phyloP scores from a whole-genome alignment of 139 green algal species.

The Closterium sp. region DNA sequence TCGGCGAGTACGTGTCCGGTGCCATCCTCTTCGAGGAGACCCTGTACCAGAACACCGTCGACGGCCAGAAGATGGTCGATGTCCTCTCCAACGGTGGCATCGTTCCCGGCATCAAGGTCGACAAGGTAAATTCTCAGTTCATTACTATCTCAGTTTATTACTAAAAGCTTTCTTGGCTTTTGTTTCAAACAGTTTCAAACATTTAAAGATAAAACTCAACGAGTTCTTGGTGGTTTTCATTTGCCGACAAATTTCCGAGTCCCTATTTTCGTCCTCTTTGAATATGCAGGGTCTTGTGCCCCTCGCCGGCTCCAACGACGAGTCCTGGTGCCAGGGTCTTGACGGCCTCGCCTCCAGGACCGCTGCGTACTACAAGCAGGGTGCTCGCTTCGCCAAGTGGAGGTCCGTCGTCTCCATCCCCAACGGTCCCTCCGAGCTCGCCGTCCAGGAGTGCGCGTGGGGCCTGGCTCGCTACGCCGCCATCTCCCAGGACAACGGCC shows the following conservation, averaged over 20 bases:
- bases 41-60: slow-evolving; percentile 88
- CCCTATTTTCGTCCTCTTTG: background rate
- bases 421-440: slow-evolving; percentile 72
- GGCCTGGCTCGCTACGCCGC: slow-evolving; percentile 96
- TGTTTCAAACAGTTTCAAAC: too few relatives aligned
- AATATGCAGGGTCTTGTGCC: slow-evolving; percentile 87
- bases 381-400: slow-evolving; percentile 97
- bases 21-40: slow-evolving; percentile 99
- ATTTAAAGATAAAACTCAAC: background rate
- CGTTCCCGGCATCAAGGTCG: slow-evolving; percentile 88
- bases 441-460: slow-evolving; percentile 88
- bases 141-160: too few relatives aligned
- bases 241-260: background rate
- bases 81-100: slow-evolving; percentile 79
- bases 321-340: slow-evolving; percentile 94
- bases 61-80: slow-evolving; percentile 84
- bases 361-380: slow-evolving; percentile 97
- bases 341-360: slow-evolving; percentile 88
- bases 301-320: slow-evolving; percentile 86
- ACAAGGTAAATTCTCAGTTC: slow-evolving; percentile 61
- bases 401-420: slow-evolving; percentile 89
- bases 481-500: slow-evolving; percentile 85
- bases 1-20: slow-evolving; percentile 89
- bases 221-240: background rate
- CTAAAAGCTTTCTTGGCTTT: too few relatives aligned